phyloP scores from a whole-genome alignment of 805 yeast genomes.

The Candida ascalaphidarum region DNA sequence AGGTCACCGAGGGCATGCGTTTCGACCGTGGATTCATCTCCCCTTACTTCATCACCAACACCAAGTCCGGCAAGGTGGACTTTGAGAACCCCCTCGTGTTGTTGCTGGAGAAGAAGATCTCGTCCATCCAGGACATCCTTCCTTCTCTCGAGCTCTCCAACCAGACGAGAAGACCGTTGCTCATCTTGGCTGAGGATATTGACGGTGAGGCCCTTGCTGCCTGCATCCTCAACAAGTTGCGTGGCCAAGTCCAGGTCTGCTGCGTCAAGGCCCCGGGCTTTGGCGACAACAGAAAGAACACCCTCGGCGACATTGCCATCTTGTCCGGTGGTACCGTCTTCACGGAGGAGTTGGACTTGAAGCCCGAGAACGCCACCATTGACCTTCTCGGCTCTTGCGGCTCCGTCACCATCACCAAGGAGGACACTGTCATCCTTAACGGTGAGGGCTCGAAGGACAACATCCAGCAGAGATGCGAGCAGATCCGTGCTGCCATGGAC shows the following conservation, averaged over 20 bases:
- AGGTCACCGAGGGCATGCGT: conserved; percentile 96
- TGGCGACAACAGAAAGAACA: conserved; percentile 97
- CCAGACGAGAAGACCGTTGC: conserved; percentile 86
- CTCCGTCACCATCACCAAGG: conserved; percentile 86
- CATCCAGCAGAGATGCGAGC: conserved; percentile 84
- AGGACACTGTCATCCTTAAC: conserved; percentile 88
- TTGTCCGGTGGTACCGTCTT: conserved; percentile 87
- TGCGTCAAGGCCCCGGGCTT: conserved; percentile 99
- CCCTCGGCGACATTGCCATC: conserved; percentile 90
- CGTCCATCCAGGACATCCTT: conserved; percentile 81
- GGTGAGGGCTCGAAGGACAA: conserved; percentile 84
- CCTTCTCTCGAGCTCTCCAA: conserved; percentile 92
- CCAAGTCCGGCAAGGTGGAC: conserved; percentile 89
- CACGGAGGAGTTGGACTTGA: conserved; percentile 91
- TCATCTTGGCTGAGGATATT: conserved; percentile 90
- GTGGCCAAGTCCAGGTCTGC: conserved; percentile 97
- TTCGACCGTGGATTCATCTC: conserved; percentile 96
- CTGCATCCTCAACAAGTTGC: conserved; percentile 90
- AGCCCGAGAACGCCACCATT: conserved; percentile 89
- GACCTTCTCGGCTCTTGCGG: conserved; percentile 90
- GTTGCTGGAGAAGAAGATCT: conserved; percentile 86
- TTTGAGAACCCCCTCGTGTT: conserved; percentile 87
- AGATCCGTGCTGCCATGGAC: conserved; percentile 75
- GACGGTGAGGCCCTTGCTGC: conserved; percentile 99
- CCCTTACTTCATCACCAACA: conserved; percentile 92